phyloP scores from a whole-genome alignment of 148 eudicot genomes.

The Pouteria glomerata region DNA sequence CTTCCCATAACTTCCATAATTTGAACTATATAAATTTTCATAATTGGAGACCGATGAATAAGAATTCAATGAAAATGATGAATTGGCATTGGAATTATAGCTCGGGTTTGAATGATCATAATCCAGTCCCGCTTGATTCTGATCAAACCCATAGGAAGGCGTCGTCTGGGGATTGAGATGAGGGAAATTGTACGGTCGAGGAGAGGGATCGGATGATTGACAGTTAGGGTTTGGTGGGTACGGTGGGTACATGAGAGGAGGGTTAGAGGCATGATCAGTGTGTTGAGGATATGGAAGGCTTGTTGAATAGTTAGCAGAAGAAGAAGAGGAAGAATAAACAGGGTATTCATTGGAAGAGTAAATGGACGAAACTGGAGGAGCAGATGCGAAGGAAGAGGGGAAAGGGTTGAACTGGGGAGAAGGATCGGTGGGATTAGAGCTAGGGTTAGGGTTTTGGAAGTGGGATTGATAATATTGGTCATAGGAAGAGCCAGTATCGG shows the following conservation, averaged over 20 bases:
- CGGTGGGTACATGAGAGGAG: conserved; percentile 21
- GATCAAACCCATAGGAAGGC: conserved; percentile 33
- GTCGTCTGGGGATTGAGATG: conserved; percentile 21
- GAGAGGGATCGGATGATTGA: conserved; percentile 19
- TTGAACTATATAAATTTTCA: conserved; percentile 10
- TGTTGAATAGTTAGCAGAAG: no score
- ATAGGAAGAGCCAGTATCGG: conserved; percentile 30
- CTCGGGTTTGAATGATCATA: conserved; percentile 21
- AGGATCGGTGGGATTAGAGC: conserved; percentile 18
- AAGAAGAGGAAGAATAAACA: conserved; percentile 26
- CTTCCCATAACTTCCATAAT: conserved; percentile 19
- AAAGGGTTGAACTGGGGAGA: conserved; percentile 25
- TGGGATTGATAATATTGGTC: conserved; percentile 38
- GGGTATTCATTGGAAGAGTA: conserved; percentile 19
- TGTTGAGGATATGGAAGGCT: conserved; percentile 27
- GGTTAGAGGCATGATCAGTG: conserved; percentile 31
- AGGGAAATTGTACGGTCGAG: conserved; percentile 24
- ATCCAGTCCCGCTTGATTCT: conserved; percentile 22
- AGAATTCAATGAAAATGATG: conserved; percentile 12
- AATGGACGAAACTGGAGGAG: conserved; percentile 48
- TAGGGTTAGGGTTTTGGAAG: conserved; percentile 43
- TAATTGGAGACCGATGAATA: conserved; percentile 15
- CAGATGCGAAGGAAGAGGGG: conserved; percentile 48
- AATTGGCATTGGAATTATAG: conserved; percentile 15
- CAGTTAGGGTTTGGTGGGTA: conserved; percentile 31